Conservation (phyloP, 768 basidiomycete species). For the Amanita rubescens region DNA sequence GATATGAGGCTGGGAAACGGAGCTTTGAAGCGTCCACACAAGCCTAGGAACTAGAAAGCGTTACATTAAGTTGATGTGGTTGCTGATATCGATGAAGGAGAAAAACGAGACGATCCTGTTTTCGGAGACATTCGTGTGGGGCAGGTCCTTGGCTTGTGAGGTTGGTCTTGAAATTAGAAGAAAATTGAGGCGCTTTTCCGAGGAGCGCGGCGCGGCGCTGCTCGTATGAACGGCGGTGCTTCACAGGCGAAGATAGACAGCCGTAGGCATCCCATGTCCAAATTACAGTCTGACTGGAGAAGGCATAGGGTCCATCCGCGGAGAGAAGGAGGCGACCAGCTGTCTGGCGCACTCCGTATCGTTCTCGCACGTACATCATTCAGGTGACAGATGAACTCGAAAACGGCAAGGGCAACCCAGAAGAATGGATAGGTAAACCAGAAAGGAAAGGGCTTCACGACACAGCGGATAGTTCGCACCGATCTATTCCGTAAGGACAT, state of each 20-base stretch:
- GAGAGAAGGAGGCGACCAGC: slow-evolving; percentile 3
- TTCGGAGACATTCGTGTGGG: neutral
- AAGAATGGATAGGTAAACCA: neutral
- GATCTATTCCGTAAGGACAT: neutral
- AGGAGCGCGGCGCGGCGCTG: neutral
- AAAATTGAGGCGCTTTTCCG: neutral
- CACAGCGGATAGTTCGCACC: slow-evolving; percentile 6
- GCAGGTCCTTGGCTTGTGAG: neutral
- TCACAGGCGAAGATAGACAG: neutral
- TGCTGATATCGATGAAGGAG: slow-evolving; percentile 1
- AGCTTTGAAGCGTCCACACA: neutral
- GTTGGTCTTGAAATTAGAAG: neutral
- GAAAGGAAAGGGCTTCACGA: slow-evolving; percentile 6
- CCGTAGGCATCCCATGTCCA: neutral
- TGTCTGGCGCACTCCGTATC: neutral
- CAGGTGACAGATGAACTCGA: neutral
- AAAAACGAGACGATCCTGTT: neutral
- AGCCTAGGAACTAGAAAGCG: neutral
- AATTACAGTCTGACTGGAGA: neutral
- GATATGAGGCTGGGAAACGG: slow-evolving; percentile 4
- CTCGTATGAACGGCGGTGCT: neutral
- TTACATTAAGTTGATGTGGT: neutral
- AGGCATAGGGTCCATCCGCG: slow-evolving; percentile 2
- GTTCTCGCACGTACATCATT: neutral
- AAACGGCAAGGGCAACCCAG: neutral